Percentiles rank a stretch among this genome's conserved stretches.
These are phyloP conservation scores for Fusarium continuum DNA, from an alignment of 2,329 filamentous ascomycete genomes.

Conservation along the genomic window DNA sequence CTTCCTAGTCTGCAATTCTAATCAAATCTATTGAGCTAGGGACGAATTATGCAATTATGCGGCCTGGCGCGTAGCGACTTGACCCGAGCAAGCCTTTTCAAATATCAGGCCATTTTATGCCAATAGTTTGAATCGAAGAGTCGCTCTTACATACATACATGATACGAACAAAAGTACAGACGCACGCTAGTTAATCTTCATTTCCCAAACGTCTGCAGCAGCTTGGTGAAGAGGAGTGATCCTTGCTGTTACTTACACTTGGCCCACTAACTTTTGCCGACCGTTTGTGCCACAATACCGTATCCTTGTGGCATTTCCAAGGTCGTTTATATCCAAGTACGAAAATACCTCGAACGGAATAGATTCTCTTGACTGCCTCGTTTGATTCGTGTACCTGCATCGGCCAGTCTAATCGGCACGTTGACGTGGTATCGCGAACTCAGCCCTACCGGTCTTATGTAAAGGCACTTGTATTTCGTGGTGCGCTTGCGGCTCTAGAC, in stretches of 20 bases:
- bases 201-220: constrained; percentile 37
- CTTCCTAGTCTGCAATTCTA: constrained; percentile 19
- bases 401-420: constrained; percentile 17
- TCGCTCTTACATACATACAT: constrained; percentile 30
- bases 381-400: constrained; percentile 21
- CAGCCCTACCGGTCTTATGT: constrained; percentile 32
- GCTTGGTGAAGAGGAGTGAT: constrained; percentile 30
- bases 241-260: constrained; percentile 32
- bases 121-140: constrained; percentile 34
- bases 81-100: constrained; percentile 13
- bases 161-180: too few relatives aligned
- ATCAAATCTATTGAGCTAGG: constrained; percentile 5
- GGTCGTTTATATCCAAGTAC: constrained; percentile 25
- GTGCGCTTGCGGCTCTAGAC: constrained; percentile 30
- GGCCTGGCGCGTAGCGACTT: constrained; percentile 17
- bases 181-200: constrained; percentile 35
- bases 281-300: constrained; percentile 28
- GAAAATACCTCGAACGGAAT: constrained; percentile 34
- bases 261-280: constrained; percentile 28
- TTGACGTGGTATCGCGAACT: constrained; percentile 34
- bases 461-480: constrained; percentile 27
- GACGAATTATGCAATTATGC: constrained; percentile 21
- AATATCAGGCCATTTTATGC: constrained; percentile 35
- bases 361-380: constrained; percentile 3
- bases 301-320: constrained; percentile 25